Evolutionary conservation across 345 rosid genomes (phyloP), one percentile per base, ranked within the genome.

Genomic region (Eucalyptus albens): DNA sequence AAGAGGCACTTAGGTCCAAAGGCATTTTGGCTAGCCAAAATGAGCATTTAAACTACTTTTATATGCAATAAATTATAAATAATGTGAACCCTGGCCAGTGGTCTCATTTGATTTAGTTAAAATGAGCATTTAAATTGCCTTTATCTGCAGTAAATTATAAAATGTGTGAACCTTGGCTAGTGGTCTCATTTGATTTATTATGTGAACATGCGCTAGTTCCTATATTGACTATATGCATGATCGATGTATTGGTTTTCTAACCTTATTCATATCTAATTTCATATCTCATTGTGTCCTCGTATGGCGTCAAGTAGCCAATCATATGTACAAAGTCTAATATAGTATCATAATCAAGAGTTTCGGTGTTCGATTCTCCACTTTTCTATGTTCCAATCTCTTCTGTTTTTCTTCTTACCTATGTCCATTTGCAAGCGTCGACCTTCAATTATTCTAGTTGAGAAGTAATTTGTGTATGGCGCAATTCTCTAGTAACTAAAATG

Each of bases 61-160:
- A 56, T 56, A 22, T 1, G 4, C 6, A 24, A 22, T 56, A 56
- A 56, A 56, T 56, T 10, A 56, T 10, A 56, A 24, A 22, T 27
- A 56, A 11, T 56, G 62, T 2, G 1, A 56, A 24, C 13, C 29
- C 6, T 10, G 0, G 1, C 6, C 1, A 22, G 2, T 56, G 29
- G 27, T 56, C 29, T 56, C 29, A 22, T 24, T 56, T 56, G 27
- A 56, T 56, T 56, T 22, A 51, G 21, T 22, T 9, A 65, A 65
- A 62, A 65, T 6, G 19, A 65, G 10, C 72, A 29, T 29, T 62
- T 62, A 12, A 13, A 62, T n/a, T 31, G 19, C 15, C 60, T 21
- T 56, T 22, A 56, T 56, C 60, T 4, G 8, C 11, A 56, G 11
- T 22, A 56, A 22, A 56, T 56, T 56, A 56, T 56, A 22, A 56